Evolutionary conservation across 2,329 filamentous ascomycete species (phyloP).

Genomic region (Diaporthe longicolla): DNA sequence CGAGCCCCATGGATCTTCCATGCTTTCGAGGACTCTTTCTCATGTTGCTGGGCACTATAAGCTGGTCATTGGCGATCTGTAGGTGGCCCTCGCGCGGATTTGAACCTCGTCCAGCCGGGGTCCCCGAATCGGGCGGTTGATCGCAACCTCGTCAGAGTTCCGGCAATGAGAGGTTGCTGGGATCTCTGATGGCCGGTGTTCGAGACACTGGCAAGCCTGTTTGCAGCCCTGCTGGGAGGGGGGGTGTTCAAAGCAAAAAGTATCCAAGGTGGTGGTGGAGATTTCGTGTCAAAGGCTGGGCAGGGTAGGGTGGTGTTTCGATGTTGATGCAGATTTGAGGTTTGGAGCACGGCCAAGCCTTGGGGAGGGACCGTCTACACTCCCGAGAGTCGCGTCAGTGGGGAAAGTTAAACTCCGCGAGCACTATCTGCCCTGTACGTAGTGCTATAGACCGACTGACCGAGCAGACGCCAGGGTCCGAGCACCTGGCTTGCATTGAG

Average conservation of each 20-base stretch:
- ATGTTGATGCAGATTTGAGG: slow-evolving; percentile 30
- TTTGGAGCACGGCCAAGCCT: slow-evolving; percentile 30
- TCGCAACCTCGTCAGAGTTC: slow-evolving; percentile 22
- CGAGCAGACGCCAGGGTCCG: neutral
- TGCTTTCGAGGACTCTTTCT: slow-evolving; percentile 53
- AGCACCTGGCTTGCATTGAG: neutral
- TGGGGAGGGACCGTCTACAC: slow-evolving; percentile 15
- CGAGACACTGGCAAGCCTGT: neutral
- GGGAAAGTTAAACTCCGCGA: slow-evolving; percentile 22
- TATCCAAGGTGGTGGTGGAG: slow-evolving; percentile 17
- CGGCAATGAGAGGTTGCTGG: neutral
- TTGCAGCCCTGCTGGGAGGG: neutral
- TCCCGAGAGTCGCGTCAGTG: slow-evolving; percentile 23
- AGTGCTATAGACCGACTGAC: neutral
- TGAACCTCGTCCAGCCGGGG: slow-evolving; percentile 23
- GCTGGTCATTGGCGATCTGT: slow-evolving; percentile 35
- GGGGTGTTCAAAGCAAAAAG: neutral
- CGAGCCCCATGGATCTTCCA: slow-evolving; percentile 76
- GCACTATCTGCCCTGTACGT: neutral
- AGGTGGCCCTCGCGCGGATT: slow-evolving; percentile 37
- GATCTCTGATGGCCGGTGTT: neutral
- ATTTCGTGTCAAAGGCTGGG: slow-evolving; percentile 7
- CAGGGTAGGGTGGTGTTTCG: slow-evolving; percentile 34
- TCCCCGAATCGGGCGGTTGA: slow-evolving; percentile 20
- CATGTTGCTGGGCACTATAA: slow-evolving; percentile 43